A percentile compares a stretch with the other conserved stretches of the same genome.
phyloP scores from a whole-genome alignment of 164 flowering plant species.

The Umbilicus rupestris region DNA sequence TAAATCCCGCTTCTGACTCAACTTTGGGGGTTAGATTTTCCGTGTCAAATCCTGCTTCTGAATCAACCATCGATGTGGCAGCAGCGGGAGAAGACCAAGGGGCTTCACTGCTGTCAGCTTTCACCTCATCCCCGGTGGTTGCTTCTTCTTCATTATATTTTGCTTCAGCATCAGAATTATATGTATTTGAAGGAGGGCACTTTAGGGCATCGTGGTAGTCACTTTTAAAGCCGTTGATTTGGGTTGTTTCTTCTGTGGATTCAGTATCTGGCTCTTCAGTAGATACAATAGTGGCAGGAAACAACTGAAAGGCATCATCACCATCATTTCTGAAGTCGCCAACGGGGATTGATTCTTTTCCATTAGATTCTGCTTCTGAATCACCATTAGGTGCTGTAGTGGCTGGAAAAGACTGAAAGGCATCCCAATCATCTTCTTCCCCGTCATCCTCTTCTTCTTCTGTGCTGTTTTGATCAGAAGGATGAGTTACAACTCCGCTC shows the following conservation, averaged over 20 bases:
- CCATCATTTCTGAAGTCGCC: neutral
- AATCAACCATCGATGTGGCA: neutral
- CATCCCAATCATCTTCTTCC: constrained; percentile 88
- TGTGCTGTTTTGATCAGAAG: constrained; percentile 12
- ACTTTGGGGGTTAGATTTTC: neutral
- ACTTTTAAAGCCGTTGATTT: neutral
- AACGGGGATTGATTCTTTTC: neutral
- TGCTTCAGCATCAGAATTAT: neutral
- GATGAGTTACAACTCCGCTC: constrained; percentile 14
- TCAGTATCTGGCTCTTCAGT: constrained; percentile 7
- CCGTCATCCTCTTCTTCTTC: constrained; percentile 31
- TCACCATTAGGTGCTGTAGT: constrained; percentile 20
- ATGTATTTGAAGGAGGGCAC: neutral
- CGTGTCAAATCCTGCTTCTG: neutral
- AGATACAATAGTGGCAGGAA: constrained; percentile 39
- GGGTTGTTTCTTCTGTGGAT: neutral
- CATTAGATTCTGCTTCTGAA: neutral
- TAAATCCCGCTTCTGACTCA: neutral
- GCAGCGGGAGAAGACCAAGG: neutral
- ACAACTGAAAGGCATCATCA: constrained; percentile 73
- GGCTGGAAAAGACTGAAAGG: constrained; percentile 92
- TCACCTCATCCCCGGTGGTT: neutral
- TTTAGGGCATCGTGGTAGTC: neutral
- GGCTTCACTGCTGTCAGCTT: neutral
- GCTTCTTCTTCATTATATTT: neutral